Conservation (phyloP, 768 basidiomycete species). For the Bullera alba region DNA sequence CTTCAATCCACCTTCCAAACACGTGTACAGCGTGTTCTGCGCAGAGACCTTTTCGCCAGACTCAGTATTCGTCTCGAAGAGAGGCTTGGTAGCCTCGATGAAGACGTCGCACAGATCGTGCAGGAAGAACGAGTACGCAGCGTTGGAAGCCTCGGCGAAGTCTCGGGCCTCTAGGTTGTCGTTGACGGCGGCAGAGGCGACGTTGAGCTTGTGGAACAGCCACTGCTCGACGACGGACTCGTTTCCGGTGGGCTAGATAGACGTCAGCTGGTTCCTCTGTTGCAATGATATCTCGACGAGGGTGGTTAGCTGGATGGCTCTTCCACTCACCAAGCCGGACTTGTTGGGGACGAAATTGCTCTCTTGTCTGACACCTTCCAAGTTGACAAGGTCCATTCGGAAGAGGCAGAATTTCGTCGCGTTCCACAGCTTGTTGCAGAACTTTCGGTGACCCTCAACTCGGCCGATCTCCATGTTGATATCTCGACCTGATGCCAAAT, state of each 20-base stretch:
- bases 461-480: constrained; percentile 94
- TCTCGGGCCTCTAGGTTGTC: constrained; percentile 67
- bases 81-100: constrained; percentile 98
- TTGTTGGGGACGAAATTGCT: constrained; percentile 67
- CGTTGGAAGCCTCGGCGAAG: constrained; percentile 84
- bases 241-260: constrained; percentile 70
- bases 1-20: constrained; percentile 80
- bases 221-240: constrained; percentile 90
- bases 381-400: constrained; percentile 63
- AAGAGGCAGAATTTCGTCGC: constrained; percentile 99
- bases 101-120: constrained; percentile 99
- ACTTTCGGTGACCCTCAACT: constrained; percentile 97
- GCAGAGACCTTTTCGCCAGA: constrained; percentile 64
- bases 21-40: constrained; percentile 92
- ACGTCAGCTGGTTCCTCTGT: not conserved
- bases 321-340: constrained; percentile 56
- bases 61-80: constrained; percentile 71
- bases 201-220: constrained; percentile 89
- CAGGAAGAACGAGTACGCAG: constrained; percentile 89
- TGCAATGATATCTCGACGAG: too few relatives aligned
- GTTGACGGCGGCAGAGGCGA: constrained; percentile 71
- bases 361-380: constrained; percentile 36
- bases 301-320: not conserved
- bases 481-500: constrained; percentile 70
- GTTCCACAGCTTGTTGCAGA: constrained; percentile 99